These are phyloP conservation scores for Pyracantha coccinea DNA, from an alignment of 331 rosid species.

Conservation along the genomic window DNA sequence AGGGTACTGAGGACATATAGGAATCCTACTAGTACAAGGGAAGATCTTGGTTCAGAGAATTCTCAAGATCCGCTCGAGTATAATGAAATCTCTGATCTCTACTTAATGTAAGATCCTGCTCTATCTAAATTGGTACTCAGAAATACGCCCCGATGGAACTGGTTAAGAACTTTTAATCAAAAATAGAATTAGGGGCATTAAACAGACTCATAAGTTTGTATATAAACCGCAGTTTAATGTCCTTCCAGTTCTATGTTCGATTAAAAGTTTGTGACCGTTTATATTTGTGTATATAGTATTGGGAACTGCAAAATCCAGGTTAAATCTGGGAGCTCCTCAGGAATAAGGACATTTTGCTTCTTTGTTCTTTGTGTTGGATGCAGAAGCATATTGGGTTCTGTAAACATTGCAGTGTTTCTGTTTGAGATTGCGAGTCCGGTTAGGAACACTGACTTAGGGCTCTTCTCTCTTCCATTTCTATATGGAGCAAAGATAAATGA, in stretches of 20 bases:
- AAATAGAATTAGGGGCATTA: too few species aligned
- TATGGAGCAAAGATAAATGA: slow-evolving; percentile 89
- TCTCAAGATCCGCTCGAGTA: slow-evolving; percentile 26
- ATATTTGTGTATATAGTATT: too few species aligned
- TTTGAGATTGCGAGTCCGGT: slow-evolving; percentile 95
- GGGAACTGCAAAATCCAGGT: too few species aligned
- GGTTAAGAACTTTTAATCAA: too few species aligned
- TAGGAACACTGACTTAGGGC: slow-evolving; percentile 47
- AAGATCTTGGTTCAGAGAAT: slow-evolving; percentile 2
- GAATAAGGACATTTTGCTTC: neutral
- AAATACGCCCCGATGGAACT: too few species aligned
- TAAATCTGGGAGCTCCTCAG: too few species aligned
- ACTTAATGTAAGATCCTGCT: slow-evolving; percentile 39
- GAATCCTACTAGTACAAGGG: slow-evolving; percentile 16
- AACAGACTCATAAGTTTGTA: too few species aligned
- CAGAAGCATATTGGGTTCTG: slow-evolving; percentile 72
- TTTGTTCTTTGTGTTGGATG: slow-evolving; percentile 22
- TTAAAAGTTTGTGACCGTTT: too few species aligned
- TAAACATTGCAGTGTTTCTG: slow-evolving; percentile 78
- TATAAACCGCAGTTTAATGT: too few species aligned
- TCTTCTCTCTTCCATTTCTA: slow-evolving; percentile 62
- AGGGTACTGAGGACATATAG: slow-evolving; percentile 11
- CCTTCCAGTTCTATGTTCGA: too few species aligned
- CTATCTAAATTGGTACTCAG: neutral
- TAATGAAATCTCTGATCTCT: slow-evolving; percentile 50